Evolutionary conservation across 2,329 filamentous ascomycete genomes (phyloP).

Genomic region (Colletotrichum sp.): DNA sequence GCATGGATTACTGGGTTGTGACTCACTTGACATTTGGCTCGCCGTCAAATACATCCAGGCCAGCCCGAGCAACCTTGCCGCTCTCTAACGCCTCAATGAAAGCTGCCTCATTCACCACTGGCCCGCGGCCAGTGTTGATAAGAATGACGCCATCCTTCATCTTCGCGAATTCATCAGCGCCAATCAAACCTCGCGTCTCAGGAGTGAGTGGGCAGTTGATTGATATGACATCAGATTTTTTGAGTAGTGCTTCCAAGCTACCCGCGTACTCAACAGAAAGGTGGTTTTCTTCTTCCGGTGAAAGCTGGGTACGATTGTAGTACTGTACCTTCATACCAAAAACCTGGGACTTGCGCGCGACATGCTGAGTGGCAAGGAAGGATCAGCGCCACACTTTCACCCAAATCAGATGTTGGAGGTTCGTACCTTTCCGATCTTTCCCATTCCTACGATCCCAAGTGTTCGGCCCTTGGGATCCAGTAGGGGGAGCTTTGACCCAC

Average conservation of each 20-base stretch:
- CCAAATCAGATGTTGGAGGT: not conserved
- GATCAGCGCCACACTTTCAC: not conserved
- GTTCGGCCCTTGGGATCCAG: not conserved
- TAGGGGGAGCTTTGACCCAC: not conserved
- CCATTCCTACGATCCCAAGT: not conserved
- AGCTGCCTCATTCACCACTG: not conserved
- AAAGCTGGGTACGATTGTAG: rapidly evolving
- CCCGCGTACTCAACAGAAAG: not conserved
- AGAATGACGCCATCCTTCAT: not conserved
- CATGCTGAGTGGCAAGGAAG: not conserved
- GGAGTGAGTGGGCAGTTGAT: not conserved
- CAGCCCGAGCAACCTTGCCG: not conserved
- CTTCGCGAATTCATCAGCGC: rapidly evolving
- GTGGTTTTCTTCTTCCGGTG: not conserved
- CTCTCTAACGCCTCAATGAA: not conserved
- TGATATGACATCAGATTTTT: not conserved
- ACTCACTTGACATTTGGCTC: not conserved
- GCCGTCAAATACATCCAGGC: not conserved
- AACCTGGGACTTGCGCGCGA: not conserved
- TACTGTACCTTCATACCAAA: not conserved
- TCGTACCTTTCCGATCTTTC: not conserved
- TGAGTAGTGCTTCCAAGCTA: not conserved
- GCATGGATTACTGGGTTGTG: no score
- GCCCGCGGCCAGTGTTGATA: not conserved
- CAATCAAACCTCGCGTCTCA: not conserved